These are phyloP conservation scores for Apiospora koreana DNA, from an alignment of 2,329 filamentous ascomycete species.

Conservation along the genomic window DNA sequence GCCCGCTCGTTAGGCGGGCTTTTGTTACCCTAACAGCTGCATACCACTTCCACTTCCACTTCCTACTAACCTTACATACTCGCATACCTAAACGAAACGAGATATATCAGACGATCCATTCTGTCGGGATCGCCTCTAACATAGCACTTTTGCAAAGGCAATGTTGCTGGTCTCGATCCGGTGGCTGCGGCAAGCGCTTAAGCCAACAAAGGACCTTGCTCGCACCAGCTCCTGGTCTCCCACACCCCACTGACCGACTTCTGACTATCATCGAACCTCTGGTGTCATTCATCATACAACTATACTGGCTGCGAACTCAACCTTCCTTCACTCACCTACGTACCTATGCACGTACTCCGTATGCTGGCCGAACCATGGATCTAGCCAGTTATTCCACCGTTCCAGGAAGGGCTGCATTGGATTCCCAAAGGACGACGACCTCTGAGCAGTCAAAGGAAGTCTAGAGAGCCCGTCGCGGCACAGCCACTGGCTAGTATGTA, in stretches of 20 bases:
- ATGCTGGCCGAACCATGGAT: background rate
- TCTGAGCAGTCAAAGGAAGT: no score
- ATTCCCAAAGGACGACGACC: background rate
- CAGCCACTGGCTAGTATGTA: background rate
- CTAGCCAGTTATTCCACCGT: background rate
- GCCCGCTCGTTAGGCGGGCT: background rate
- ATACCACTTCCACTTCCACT: background rate
- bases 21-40: background rate
- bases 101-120: conserved; percentile 4
- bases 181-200: background rate
- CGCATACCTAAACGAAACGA: background rate
- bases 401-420: background rate
- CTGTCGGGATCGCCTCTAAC: background rate
- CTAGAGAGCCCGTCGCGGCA: background rate
- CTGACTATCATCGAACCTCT: no score
- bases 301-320: background rate
- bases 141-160: background rate
- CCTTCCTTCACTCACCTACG: background rate
- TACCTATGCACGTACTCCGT: background rate
- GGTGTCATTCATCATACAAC: background rate
- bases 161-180: background rate
- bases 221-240: background rate
- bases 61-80: background rate
- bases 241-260: background rate
- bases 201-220: background rate